Evolutionary conservation across 2,329 filamentous ascomycete genomes (phyloP).

Genomic region (Tetracladium maxilliforme): DNA sequence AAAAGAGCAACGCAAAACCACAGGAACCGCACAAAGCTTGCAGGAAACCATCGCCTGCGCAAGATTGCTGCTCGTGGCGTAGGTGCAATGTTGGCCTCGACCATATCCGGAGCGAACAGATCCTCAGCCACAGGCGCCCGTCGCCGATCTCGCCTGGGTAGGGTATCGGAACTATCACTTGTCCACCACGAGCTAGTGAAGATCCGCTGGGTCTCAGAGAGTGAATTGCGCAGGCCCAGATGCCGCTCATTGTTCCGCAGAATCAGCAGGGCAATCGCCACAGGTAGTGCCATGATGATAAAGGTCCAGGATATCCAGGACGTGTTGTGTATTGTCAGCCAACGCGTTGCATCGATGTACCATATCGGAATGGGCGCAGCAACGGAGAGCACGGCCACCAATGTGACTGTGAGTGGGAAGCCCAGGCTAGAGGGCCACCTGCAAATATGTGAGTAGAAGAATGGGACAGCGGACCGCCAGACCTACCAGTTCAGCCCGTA

Average conservation of each 20-base stretch:
- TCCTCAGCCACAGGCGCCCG: constrained; percentile 3
- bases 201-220: constrained; percentile 53
- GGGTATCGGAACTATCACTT: constrained; percentile 32
- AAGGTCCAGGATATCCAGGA: constrained; percentile 58
- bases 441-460: background rate
- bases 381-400: constrained; percentile 46
- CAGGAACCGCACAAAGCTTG: constrained; percentile 52
- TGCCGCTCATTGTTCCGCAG: constrained; percentile 50
- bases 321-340: constrained; percentile 46
- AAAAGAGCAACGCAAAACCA: constrained; percentile 54
- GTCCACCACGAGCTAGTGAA: constrained; percentile 55
- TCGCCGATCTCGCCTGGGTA: constrained; percentile 22
- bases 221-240: constrained; percentile 40
- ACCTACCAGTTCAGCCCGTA: constrained; percentile 51
- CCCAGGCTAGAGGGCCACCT: constrained; percentile 49
- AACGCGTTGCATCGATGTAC: constrained; percentile 32
- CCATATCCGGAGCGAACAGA: constrained; percentile 11
- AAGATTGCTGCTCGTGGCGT: constrained; percentile 6
- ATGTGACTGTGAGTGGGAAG: constrained; percentile 46
- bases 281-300: constrained; percentile 53
- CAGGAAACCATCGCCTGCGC: constrained; percentile 37
- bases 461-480: background rate
- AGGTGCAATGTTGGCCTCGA: constrained; percentile 5
- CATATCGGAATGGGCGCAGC: constrained; percentile 45
- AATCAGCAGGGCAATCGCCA: constrained; percentile 49